phyloP scores from a whole-genome alignment of 2,329 filamentous ascomycete genomes.

The Claviceps lovelessii region DNA sequence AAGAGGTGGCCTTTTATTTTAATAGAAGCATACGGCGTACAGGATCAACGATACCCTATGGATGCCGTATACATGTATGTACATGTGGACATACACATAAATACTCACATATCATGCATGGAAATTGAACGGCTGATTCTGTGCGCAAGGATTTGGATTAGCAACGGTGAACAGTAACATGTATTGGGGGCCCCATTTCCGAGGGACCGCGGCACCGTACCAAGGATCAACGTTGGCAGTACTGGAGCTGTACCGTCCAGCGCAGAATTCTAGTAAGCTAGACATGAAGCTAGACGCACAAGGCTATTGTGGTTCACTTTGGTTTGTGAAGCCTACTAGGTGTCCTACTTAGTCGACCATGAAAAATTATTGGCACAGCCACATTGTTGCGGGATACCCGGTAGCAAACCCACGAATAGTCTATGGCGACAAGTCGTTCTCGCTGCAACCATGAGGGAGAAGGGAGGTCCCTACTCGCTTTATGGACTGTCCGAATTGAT shows the following conservation, averaged over 20 bases:
- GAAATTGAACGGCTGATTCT: not conserved
- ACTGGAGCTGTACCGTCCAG: not conserved
- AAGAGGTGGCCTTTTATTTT: not conserved
- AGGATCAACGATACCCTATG: slow-evolving; percentile 5
- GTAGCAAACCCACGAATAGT: no score
- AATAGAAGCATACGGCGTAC: slow-evolving; percentile 2
- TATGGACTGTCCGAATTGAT: no score
- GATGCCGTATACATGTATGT: not conserved
- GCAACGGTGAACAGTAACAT: not conserved
- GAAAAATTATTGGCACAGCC: no score
- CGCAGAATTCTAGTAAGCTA: not conserved
- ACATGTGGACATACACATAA: not conserved
- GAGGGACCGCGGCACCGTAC: not conserved
- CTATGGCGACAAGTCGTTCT: no score
- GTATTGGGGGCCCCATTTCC: not conserved
- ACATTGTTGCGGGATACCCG: no score
- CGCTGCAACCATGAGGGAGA: no score
- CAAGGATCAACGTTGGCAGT: not conserved
- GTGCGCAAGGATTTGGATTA: not conserved
- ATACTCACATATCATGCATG: not conserved
- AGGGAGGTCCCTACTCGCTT: no score
- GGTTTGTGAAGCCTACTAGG: no score
- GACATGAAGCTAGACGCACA: not conserved
- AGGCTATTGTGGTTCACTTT: not conserved
- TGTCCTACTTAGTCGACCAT: no score